These are phyloP conservation scores for Bipolaris oryzae DNA, from an alignment of 2,329 filamentous ascomycete species.

Conservation along the genomic window DNA sequence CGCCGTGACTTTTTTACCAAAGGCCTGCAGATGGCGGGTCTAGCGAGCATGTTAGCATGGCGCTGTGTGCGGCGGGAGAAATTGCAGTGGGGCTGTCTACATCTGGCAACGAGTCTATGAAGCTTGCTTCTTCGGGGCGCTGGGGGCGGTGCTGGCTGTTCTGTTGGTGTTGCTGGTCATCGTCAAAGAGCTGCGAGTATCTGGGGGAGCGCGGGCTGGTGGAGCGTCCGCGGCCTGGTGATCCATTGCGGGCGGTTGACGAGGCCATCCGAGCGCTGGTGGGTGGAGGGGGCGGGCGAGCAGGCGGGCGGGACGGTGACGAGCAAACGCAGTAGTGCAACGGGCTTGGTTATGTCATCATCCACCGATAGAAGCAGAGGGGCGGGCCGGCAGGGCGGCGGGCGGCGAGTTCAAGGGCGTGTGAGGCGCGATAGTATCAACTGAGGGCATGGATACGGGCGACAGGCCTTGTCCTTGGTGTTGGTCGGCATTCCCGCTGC, in stretches of 20 bases:
- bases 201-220: slow-evolving; percentile 18
- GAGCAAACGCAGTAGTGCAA: neutral
- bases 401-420: slow-evolving; percentile 4
- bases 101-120: slow-evolving; percentile 43
- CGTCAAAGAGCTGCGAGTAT: slow-evolving; percentile 30
- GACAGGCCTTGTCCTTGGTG: slow-evolving; percentile 11
- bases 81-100: slow-evolving; percentile 21
- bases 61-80: neutral
- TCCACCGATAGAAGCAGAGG: neutral
- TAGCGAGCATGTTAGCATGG: slow-evolving; percentile 49
- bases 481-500: slow-evolving; percentile 22
- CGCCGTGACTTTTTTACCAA: slow-evolving; percentile 91
- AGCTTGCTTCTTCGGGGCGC: slow-evolving; percentile 36
- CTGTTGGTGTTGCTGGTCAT: slow-evolving; percentile 29
- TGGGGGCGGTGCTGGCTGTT: no score
- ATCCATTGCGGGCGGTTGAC: slow-evolving; percentile 36
- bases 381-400: slow-evolving; percentile 1
- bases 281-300: slow-evolving; percentile 4
- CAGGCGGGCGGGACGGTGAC: neutral
- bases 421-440: neutral
- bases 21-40: slow-evolving; percentile 88
- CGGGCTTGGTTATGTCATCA: slow-evolving; percentile 15
- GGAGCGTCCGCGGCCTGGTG: slow-evolving; percentile 38
- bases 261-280: slow-evolving; percentile 35
- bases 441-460: neutral